These are phyloP conservation scores for Sphagnum fallax DNA, from an alignment of 228 moss, liverwort and hornwort species.

Conservation along the genomic window DNA sequence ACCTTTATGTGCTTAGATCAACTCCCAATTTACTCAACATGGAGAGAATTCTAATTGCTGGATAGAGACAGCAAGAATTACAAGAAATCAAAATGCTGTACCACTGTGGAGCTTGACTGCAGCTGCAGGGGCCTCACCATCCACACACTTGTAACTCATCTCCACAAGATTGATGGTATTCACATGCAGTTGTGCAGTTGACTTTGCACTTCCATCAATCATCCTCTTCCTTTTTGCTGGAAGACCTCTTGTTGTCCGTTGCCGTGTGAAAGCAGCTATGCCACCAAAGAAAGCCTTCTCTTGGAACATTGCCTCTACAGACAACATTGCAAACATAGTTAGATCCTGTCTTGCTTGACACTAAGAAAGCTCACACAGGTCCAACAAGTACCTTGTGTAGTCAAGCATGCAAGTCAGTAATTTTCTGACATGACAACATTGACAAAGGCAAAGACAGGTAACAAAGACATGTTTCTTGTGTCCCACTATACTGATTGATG, in stretches of 20 bases:
- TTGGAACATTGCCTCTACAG: constrained; percentile 26
- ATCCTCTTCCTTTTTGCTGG: constrained; percentile 67
- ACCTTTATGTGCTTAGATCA: no score
- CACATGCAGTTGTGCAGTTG: constrained; percentile 27
- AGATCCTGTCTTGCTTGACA: neutral
- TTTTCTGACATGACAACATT: no score
- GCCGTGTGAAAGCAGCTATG: constrained; percentile 71
- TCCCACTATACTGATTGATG: neutral
- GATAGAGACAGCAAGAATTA: no score
- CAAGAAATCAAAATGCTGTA: constrained; percentile 9
- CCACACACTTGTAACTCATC: constrained; percentile 30
- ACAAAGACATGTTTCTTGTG: no score
- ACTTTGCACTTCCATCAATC: constrained; percentile 26
- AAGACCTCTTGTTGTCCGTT: constrained; percentile 68
- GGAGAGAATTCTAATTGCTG: no score
- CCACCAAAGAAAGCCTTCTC: constrained; percentile 67
- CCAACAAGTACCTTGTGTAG: neutral
- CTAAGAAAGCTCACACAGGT: neutral
- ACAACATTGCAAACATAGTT: neutral
- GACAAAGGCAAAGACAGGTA: no score
- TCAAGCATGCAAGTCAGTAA: no score
- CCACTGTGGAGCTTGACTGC: constrained; percentile 89
- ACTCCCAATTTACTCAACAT: no score
- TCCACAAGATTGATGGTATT: constrained; percentile 43
- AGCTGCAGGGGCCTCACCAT: constrained; percentile 83